Evolutionary conservation across 768 basidiomycete genomes (phyloP).

Genomic region (Boletus edulis): DNA sequence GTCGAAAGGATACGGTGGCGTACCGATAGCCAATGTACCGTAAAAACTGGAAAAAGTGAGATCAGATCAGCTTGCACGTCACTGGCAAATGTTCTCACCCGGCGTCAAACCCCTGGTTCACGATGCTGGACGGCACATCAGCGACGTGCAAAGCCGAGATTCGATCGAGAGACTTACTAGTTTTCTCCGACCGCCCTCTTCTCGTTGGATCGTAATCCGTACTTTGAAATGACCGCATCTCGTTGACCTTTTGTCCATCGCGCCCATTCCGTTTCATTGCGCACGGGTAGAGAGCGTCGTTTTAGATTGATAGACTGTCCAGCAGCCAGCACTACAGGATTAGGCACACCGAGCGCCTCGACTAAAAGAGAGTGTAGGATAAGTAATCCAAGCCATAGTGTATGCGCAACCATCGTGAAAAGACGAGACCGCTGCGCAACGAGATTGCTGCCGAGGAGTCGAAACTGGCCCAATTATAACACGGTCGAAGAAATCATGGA

Average conservation of each 20-base stretch:
- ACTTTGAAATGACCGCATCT: slow-evolving; percentile 45
- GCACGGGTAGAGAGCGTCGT: slow-evolving; percentile 9
- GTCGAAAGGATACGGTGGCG: slow-evolving; percentile 43
- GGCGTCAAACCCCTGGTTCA: slow-evolving; percentile 63
- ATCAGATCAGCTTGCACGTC: neutral
- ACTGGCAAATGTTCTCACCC: slow-evolving; percentile 38
- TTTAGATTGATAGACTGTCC: slow-evolving; percentile 23
- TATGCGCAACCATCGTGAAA: slow-evolving; percentile 7
- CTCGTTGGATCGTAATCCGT: slow-evolving; percentile 30
- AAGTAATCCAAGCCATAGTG: slow-evolving; percentile 6
- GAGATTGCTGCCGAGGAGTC: neutral
- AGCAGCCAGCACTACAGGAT: slow-evolving; percentile 3
- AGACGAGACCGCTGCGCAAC: neutral
- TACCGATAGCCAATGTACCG: slow-evolving; percentile 40
- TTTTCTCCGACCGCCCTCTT: slow-evolving; percentile 49
- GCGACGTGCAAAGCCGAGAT: neutral
- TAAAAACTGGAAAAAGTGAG: slow-evolving; percentile 24
- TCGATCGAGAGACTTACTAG: slow-evolving; percentile 32
- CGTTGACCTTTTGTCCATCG: slow-evolving; percentile 46
- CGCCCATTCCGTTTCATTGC: slow-evolving; percentile 21
- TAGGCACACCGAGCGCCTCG: slow-evolving; percentile 13
- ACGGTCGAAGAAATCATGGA: slow-evolving; percentile 1
- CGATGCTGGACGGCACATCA: slow-evolving; percentile 40
- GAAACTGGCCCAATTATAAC: slow-evolving; percentile 9
- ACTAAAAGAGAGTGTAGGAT: slow-evolving; percentile 10